Base-by-base conservation (phyloP, 202 grass and related monocot genomes). In the Panicum hallii region DNA sequence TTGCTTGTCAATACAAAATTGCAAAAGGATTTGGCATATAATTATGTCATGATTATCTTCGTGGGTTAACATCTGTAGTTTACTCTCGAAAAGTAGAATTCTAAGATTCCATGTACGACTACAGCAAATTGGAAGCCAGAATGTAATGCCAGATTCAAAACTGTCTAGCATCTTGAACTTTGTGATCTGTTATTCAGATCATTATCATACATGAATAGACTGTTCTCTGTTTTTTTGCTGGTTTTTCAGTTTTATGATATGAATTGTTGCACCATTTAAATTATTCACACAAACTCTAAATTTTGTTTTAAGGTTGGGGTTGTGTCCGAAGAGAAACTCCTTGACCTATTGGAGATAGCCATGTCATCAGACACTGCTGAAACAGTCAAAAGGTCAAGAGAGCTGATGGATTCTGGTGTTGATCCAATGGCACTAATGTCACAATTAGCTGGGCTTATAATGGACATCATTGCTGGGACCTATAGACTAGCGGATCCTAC, bases 341-440 rank as follows among this genome's bases (percentile, higher is more conserved):
- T 99, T 70, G 93, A 99, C 81, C 91, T 99, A 63, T 82, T 99
- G 81, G 93, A 99, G 88, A 89, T 96, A 85, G 91, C 97, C 28
- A 99, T 99, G 97, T 99, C 97, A 84, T 92, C 93, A 87, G 87
- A 96, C 82, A 99, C 92, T 84, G 91, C 91, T 3, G 97, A 99
- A 86, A 96, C 97, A 56, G 90, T 99, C 9, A 96, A 91, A 91
- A 89, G 86, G 83, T 99, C 97, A 3, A 91, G 97, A 89, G 97
- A 96, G 47, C 81, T 99, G 66, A 92, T 96, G 93, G 91, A 96
- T 91, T 99, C 97, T 78, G 93, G 97, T 82, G 90, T 94, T 52
- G 97, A 99, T 76, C 97, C 97, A 6, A 99, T 96, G 90, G 93
- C 97, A 52, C 90, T 99, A 79, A 99, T 99, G 97, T 97, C 97